Evolutionary conservation across 805 yeast species (phyloP), one percentile per base, ranked within the genome.

Genomic region (Komagataella populi): DNA sequence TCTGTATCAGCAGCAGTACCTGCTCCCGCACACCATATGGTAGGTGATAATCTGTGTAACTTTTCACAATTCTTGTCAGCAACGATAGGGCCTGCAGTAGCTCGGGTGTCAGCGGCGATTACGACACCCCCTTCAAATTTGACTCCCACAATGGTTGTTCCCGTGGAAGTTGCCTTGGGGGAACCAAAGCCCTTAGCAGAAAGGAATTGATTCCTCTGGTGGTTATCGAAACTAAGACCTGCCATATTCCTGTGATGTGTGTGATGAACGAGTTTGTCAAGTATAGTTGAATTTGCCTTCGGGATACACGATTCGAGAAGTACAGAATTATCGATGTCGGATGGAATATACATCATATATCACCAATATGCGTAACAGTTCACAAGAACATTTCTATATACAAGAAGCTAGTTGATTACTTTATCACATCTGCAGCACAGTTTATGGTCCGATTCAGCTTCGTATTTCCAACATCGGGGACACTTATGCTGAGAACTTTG

Each of bases 1-100:
- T 93, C 98, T 10, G 97, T 93, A 66, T 93, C 99, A 6, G 99
- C 98, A 30, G 99, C 99, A n/a, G 99, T 93, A 67, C 99, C 99
- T 3, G 99, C 99, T 62, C 99, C 99, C 50, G 99, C 99, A 81
- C 99, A 91, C 97, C 97, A 91, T 64, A 90, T 89, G 62, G 77
- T 78, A 7, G 97, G 96, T 6, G 96, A 78, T 57, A 90, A 75
- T 59, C 95, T 72, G 70, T 91, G 97, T 57, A 93, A 74, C 69
- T 91, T 91, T 63, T 89, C 96, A 75, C 97, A 90, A 72, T 93
- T 93, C 73, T 93, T 93, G 70, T 93, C 98, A 6, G 99, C 99
- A 43, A 93, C 98, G 59, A 93, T 88, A 53, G 83, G 84, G 12
- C 99, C 99, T 44, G 93, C 84, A 3, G 99, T 93, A 52, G 99